Percentiles rank a stretch among this genome's conserved stretches.
phyloP scores from a whole-genome alignment of 768 basidiomycete genomes.

The Russula griseocarnosa region DNA sequence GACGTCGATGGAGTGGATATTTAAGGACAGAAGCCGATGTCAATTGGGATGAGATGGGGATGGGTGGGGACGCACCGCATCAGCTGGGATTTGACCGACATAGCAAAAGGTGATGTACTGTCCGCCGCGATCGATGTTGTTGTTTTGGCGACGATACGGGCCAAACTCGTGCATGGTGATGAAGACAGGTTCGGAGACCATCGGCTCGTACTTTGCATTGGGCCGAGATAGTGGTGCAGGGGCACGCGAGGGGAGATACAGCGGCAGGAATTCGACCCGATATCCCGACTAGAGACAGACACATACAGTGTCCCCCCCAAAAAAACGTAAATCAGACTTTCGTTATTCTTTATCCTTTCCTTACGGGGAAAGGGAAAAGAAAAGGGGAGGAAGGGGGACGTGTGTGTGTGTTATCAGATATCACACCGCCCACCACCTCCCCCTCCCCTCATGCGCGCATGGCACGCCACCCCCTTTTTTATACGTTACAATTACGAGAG shows the following conservation, averaged over 20 bases:
- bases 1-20: too few relatives aligned
- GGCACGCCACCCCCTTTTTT: background rate
- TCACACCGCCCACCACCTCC: background rate
- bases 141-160: slow-evolving; percentile 21
- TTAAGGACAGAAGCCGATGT: too few relatives aligned
- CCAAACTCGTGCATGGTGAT: slow-evolving; percentile 37
- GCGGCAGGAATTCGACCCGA: slow-evolving; percentile 44
- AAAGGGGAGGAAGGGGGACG: background rate
- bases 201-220: slow-evolving; percentile 4
- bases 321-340: background rate
- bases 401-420: background rate
- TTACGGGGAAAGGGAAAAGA: background rate
- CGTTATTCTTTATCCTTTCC: too few relatives aligned
- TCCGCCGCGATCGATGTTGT: slow-evolving; percentile 33
- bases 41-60: background rate
- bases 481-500: background rate
- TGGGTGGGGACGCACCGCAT: slow-evolving; percentile 43
- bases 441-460: background rate
- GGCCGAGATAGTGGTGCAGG: slow-evolving; percentile 35
- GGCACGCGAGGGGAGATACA: slow-evolving; percentile 41
- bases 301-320: background rate
- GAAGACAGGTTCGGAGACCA: slow-evolving; percentile 46
- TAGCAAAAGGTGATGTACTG: slow-evolving; percentile 58
- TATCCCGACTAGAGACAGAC: slow-evolving; percentile 46
- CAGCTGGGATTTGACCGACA: slow-evolving; percentile 48